A percentile compares a stretch with the other conserved stretches of the same genome.
Evolutionary conservation across 768 basidiomycete species (phyloP).

Genomic region (Boletellus ananas): DNA sequence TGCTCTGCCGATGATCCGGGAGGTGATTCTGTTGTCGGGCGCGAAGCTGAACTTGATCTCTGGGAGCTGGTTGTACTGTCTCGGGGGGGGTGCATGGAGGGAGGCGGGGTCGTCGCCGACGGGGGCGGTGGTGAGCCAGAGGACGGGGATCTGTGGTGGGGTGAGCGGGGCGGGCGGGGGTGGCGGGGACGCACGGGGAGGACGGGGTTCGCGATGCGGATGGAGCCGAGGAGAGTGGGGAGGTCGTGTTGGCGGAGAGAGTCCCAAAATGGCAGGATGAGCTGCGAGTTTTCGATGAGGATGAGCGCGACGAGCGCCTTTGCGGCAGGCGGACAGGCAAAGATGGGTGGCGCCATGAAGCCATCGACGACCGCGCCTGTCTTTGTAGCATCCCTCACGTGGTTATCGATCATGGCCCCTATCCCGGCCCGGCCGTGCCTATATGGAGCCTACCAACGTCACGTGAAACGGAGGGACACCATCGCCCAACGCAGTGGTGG

Average conservation of each 20-base stretch:
- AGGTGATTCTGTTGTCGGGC: constrained; percentile 43
- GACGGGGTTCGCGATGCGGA: constrained; percentile 37
- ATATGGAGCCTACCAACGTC: too few species aligned
- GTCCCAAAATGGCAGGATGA: constrained; percentile 44
- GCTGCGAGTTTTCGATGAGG: constrained; percentile 54
- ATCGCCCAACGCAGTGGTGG: too few species aligned
- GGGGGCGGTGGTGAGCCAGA: constrained; percentile 46
- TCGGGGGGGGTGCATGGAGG: constrained; percentile 27
- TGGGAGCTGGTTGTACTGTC: constrained; percentile 40
- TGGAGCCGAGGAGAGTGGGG: constrained; percentile 38
- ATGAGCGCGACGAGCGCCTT: constrained; percentile 37
- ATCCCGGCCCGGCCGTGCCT: too few species aligned
- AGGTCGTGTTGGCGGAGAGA: constrained; percentile 48
- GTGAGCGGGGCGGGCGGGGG: constrained; percentile 2
- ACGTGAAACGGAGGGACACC: too few species aligned
- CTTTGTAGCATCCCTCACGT: too few species aligned
- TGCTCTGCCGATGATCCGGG: constrained; percentile 39
- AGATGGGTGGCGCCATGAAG: constrained; percentile 18
- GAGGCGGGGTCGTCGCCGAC: constrained; percentile 27
- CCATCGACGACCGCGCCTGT: too few species aligned
- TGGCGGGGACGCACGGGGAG: constrained; percentile 33
- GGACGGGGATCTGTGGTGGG: constrained; percentile 31
- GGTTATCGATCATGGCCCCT: too few species aligned
- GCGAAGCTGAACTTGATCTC: constrained; percentile 42
- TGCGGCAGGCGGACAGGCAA: constrained; percentile 13